These are phyloP conservation scores for Didymella segeticola DNA, from an alignment of 2,329 filamentous ascomycete genomes.

Conservation along the genomic window DNA sequence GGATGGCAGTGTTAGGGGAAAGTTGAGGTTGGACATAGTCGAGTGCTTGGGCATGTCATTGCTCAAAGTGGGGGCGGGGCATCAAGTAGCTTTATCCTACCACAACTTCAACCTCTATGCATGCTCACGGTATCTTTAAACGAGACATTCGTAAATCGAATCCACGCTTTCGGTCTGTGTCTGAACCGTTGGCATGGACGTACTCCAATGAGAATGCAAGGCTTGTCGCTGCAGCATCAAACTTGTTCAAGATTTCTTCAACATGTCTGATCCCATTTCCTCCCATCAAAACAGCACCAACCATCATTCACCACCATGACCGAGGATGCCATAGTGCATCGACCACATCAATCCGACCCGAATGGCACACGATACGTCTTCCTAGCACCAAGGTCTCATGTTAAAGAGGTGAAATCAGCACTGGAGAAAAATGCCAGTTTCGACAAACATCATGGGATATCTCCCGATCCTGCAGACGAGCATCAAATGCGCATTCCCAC, in stretches of 20 bases:
- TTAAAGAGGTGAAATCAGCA: constrained; percentile 49
- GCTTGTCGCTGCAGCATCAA: background rate
- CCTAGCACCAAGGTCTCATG: constrained; percentile 41
- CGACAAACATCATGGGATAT: constrained; percentile 41
- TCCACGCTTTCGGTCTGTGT: background rate
- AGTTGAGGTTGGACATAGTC: background rate
- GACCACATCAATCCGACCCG: background rate
- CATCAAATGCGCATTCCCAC: constrained; percentile 33
- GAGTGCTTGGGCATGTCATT: constrained; percentile 17
- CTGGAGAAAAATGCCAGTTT: constrained; percentile 42
- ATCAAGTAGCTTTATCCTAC: background rate
- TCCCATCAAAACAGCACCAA: background rate
- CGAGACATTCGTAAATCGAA: background rate
- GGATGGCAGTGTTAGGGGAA: background rate
- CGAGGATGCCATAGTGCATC: background rate
- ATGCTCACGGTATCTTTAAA: background rate
- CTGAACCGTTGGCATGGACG: background rate
- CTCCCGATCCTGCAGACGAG: constrained; percentile 4
- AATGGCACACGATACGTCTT: constrained; percentile 2
- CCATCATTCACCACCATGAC: constrained; percentile 7
- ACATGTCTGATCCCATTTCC: background rate
- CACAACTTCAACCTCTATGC: background rate
- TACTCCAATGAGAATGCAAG: background rate
- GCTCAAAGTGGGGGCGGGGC: constrained; percentile 39
- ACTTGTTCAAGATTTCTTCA: background rate